A percentile compares a stretch with the other conserved stretches of the same genome.
phyloP scores from a whole-genome alignment of 306 rosid species.

The Carpinus fangiana region DNA sequence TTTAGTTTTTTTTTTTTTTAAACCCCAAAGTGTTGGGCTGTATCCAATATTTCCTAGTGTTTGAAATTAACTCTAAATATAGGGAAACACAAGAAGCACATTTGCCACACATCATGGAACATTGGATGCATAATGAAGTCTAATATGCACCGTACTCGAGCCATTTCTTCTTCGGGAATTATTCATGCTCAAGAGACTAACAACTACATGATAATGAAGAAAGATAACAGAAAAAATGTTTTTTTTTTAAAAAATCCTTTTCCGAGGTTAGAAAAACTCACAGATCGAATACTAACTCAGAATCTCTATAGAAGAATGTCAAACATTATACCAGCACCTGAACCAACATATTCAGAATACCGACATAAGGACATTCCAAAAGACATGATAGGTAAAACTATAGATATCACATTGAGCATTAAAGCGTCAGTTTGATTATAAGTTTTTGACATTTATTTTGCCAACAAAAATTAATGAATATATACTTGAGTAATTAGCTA shows the following conservation, averaged over 20 bases:
- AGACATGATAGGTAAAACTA: slow-evolving; percentile 8
- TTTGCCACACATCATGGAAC: background rate
- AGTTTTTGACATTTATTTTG: background rate
- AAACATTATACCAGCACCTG: slow-evolving; percentile 49
- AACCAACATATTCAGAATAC: slow-evolving; percentile 43
- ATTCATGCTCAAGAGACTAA: slow-evolving; percentile 7
- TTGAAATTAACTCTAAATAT: background rate
- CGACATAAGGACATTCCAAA: slow-evolving; percentile 26
- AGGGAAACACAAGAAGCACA: background rate
- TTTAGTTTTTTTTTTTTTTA: background rate
- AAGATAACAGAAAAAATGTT: slow-evolving; percentile 7
- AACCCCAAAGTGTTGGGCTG: background rate
- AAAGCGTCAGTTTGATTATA: background rate
- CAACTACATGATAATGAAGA: slow-evolving; percentile 2
- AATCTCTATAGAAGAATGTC: slow-evolving; percentile 40
- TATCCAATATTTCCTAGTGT: background rate
- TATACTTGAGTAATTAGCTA: slow-evolving; percentile 9
- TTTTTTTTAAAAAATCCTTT: slow-evolving; percentile 19
- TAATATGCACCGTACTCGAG: background rate
- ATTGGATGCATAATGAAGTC: background rate
- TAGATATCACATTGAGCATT: background rate
- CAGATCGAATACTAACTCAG: slow-evolving; percentile 36
- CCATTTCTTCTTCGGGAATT: background rate
- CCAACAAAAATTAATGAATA: background rate
- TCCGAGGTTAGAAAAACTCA: slow-evolving; percentile 43